Base-by-base conservation (phyloP, 1,139 yeast genomes). In the Pichia cactophila region DNA sequence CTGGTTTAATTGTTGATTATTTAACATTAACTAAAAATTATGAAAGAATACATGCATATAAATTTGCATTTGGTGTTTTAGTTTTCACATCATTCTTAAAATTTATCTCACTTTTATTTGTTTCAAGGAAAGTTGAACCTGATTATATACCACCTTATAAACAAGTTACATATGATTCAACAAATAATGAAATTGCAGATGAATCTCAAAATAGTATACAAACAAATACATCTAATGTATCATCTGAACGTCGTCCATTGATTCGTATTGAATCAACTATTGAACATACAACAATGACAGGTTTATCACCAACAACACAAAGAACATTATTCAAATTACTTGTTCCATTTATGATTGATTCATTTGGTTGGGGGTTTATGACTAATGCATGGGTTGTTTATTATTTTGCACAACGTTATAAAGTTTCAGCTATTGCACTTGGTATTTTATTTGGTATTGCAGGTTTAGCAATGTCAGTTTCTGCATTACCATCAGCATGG, bases 341-440 rank as follows among this genome's bases (percentile, higher is more conserved):
- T 35, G 63, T 72, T 40, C 73, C 85, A 8, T 74, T 83, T 54
- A 78, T 87, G 70, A 55, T 79, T 26, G 96, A 89, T 64, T 86
- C 96, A 0, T 73, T 89, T 48, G 96, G 95, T 0, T 81, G 82
- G 53, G 96, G 96, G 0, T 83, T 88, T 64, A 84, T 87, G 87
- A 83, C 95, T 1, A 73, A 82, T 45, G 85, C 95, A 1, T 89
- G 96, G 96, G 75, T 85, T 46, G 87, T 88, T 33, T 88, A 83
- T 62, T 89, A 86, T 66, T 81, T 87, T 68, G 74, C 74, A 50
- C 64, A 63, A 35, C 59, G 63, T 5, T 77, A 74, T 51, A 49
- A 56, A 3, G 62, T 72, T 12, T 60, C 74, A 1, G 78, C 82
- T 1, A 63, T 75, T 1, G 57, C 69, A 0, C 58, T 78, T 37